These are phyloP conservation scores for Penicillium riverlandense DNA, from an alignment of 495 filamentous ascomycete species.

Conservation along the genomic window DNA sequence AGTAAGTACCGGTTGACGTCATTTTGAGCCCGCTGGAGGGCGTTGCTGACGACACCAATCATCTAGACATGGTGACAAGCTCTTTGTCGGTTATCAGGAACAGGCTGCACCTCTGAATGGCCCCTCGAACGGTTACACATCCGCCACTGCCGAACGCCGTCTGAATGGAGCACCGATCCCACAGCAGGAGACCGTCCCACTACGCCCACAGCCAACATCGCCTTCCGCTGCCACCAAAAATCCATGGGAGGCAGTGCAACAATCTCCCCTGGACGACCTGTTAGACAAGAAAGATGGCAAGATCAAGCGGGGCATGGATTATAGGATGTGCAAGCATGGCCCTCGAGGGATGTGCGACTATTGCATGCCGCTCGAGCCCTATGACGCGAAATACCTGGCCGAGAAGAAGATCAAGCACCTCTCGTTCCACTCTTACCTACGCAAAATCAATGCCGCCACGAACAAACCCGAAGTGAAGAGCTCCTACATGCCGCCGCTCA, in stretches of 20 bases:
- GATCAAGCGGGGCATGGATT: slow-evolving; percentile 68
- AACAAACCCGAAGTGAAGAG: slow-evolving; percentile 88
- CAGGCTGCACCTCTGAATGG: slow-evolving; percentile 43
- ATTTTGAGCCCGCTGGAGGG: not conserved
- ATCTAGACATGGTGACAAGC: slow-evolving; percentile 76
- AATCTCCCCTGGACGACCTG: slow-evolving; percentile 76
- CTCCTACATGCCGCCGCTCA: slow-evolving; percentile 94
- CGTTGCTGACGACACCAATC: too few relatives aligned
- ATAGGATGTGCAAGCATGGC: slow-evolving; percentile 91
- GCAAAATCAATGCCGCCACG: slow-evolving; percentile 90
- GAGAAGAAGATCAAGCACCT: slow-evolving; percentile 98
- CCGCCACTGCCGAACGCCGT: slow-evolving; percentile 38
- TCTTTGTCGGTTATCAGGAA: slow-evolving; percentile 75
- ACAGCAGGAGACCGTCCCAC: slow-evolving; percentile 57
- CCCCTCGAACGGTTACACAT: slow-evolving; percentile 26
- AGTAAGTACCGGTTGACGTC: slow-evolving; percentile 35
- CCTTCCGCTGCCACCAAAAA: slow-evolving; percentile 64
- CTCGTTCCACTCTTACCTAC: slow-evolving; percentile 89
- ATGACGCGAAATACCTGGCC: slow-evolving; percentile 73
- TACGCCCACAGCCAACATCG: slow-evolving; percentile 50
- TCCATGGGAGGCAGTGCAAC: slow-evolving; percentile 86
- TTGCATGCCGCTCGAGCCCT: slow-evolving; percentile 97
- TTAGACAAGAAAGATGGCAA: slow-evolving; percentile 91
- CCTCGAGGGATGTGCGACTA: slow-evolving; percentile 99
- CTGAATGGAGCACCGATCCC: slow-evolving; percentile 75